These are phyloP conservation scores for Mycosphaerella sp. DNA, from an alignment of 2,329 filamentous ascomycete species.

Conservation along the genomic window DNA sequence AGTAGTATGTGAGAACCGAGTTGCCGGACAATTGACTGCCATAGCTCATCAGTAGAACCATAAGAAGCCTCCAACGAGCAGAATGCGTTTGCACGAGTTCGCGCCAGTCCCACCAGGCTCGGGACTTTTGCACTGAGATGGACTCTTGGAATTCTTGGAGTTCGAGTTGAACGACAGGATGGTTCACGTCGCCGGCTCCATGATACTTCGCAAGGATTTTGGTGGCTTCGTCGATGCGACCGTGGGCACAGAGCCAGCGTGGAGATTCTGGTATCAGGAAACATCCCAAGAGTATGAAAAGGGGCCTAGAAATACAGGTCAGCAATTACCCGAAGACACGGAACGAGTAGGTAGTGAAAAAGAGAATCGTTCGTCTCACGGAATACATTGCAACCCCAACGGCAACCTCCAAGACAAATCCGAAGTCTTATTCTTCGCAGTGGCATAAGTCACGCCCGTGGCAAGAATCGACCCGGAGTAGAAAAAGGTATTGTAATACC, in stretches of 20 bases:
- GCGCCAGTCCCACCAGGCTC: conserved; percentile 14
- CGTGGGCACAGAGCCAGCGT: conserved; percentile 15
- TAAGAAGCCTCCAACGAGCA: conserved; percentile 10
- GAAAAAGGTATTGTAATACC: conserved; percentile 14
- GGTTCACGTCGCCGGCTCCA: conserved; percentile 12
- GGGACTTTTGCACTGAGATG: conserved; percentile 8
- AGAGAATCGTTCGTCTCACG: not conserved
- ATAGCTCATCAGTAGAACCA: conserved; percentile 11
- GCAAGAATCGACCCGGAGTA: conserved; percentile 17
- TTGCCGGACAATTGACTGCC: conserved; percentile 10
- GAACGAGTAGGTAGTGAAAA: not conserved
- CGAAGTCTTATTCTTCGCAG: conserved; percentile 17
- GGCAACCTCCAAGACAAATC: conserved; percentile 21
- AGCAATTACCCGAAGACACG: too few relatives aligned
- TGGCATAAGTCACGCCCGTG: conserved; percentile 22
- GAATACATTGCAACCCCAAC: conserved; percentile 20
- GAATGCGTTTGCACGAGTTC: conserved; percentile 9
- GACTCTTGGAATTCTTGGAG: conserved; percentile 16
- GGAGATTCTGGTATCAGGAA: conserved; percentile 17
- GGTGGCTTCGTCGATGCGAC: conserved; percentile 15
- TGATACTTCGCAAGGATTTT: conserved; percentile 16
- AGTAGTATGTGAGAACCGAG: conserved; percentile 10
- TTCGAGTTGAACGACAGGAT: conserved; percentile 11
- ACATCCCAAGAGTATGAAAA: conserved; percentile 11
- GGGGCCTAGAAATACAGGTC: not conserved